phyloP scores from a whole-genome alignment of 139 green algal genomes.

The Chlamydomonas schloesseri region DNA sequence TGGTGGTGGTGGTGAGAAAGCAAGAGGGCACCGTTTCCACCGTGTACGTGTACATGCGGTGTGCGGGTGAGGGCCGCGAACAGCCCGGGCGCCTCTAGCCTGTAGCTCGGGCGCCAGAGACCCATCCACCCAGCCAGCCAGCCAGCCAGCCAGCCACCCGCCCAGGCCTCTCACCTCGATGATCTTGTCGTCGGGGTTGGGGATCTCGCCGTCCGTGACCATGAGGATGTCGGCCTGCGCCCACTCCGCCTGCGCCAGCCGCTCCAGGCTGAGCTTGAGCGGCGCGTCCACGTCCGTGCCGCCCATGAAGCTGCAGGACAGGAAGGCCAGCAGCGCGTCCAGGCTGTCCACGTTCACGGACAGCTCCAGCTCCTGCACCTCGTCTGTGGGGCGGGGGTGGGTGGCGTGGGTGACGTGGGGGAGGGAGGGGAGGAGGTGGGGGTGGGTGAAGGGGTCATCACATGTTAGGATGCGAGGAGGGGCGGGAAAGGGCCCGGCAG shows the following conservation, averaged over 20 bases:
- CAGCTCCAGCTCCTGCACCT: slow-evolving; percentile 93
- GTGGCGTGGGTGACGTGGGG: background rate
- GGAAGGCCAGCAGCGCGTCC: slow-evolving; percentile 85
- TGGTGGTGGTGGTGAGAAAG: background rate
- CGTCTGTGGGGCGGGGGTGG: slow-evolving; percentile 34
- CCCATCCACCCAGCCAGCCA: too few species aligned
- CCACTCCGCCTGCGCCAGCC: slow-evolving; percentile 70
- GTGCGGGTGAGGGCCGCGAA: too few species aligned
- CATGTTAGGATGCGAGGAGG: background rate
- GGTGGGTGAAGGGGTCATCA: background rate
- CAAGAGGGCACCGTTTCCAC: background rate
- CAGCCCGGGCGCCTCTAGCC: too few species aligned
- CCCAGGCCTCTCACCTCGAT: slow-evolving; percentile 12
- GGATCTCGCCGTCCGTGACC: slow-evolving; percentile 95
- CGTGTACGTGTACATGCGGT: too few species aligned
- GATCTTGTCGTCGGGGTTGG: slow-evolving; percentile 68
- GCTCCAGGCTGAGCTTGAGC: slow-evolving; percentile 81
- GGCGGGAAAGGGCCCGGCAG: background rate
- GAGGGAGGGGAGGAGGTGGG: background rate
- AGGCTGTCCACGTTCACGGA: slow-evolving; percentile 63
- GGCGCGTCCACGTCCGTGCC: slow-evolving; percentile 85
- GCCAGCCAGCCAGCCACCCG: too few species aligned
- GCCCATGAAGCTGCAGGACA: slow-evolving; percentile 73
- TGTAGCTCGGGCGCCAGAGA: too few species aligned
- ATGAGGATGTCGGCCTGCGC: slow-evolving; percentile 91